Evolutionary conservation across 2,329 filamentous ascomycete genomes (phyloP).

Genomic region (Botrytis hyacinthi): DNA sequence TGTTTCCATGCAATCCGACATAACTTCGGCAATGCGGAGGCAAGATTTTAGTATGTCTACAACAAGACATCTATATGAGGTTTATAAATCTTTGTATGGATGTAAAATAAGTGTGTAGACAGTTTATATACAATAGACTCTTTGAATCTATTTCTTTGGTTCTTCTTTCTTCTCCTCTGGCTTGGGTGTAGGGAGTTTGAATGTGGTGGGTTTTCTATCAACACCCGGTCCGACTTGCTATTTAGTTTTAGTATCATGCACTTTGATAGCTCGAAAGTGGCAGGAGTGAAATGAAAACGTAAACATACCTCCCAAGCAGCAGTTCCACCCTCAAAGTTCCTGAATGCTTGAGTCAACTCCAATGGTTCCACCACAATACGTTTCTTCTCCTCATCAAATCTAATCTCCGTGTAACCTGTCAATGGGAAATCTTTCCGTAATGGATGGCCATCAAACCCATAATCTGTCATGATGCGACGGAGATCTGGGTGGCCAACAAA

Average conservation of each 20-base stretch:
- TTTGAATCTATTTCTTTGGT: constrained; percentile 73
- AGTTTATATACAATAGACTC: constrained; percentile 35
- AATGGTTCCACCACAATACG: constrained; percentile 96
- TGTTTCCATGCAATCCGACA: background rate
- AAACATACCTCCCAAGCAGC: constrained; percentile 67
- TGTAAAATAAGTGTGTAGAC: constrained; percentile 21
- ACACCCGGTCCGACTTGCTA: constrained; percentile 69
- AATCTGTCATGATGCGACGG: constrained; percentile 98
- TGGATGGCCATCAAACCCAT: constrained; percentile 97
- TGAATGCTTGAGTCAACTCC: constrained; percentile 96
- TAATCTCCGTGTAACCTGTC: constrained; percentile 95
- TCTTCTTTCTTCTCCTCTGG: constrained; percentile 90
- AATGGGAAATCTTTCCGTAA: constrained; percentile 97
- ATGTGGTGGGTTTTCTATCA: constrained; percentile 78
- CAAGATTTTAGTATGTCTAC: background rate
- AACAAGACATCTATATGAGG: background rate
- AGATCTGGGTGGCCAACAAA: constrained; percentile 94
- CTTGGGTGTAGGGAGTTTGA: constrained; percentile 94
- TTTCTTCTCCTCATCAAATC: constrained; percentile 99
- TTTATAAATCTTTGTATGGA: background rate
- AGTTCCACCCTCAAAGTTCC: constrained; percentile 92
- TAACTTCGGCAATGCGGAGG: background rate
- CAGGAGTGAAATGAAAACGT: background rate
- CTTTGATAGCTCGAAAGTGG: constrained; percentile 32
- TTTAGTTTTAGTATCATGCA: constrained; percentile 39